A percentile compares a stretch with the other conserved stretches of the same genome.
Evolutionary conservation across 75 land plant genomes (phyloP).

Genomic region (Picea sitchensis): DNA sequence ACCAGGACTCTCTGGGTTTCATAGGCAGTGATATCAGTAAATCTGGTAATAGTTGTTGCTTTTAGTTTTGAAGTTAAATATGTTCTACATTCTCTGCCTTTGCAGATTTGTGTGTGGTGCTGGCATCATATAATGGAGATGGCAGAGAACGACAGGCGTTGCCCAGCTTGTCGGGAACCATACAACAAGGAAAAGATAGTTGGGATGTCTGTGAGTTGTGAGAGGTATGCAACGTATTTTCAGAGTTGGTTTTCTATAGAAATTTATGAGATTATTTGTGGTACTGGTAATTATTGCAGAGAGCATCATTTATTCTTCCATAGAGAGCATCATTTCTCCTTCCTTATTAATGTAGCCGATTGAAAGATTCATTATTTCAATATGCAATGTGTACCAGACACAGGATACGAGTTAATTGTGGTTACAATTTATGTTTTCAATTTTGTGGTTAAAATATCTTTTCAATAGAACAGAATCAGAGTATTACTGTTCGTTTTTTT

Average conservation of each 20-base stretch:
- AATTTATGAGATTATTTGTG: no score
- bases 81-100: neutral
- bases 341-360: neutral
- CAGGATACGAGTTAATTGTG: neutral
- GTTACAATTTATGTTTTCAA: neutral
- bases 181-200: constrained; percentile 86
- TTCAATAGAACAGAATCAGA: no score
- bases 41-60: neutral
- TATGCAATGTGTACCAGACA: neutral
- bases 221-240: constrained; percentile 37
- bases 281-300: no score
- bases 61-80: neutral
- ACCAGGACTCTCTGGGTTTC: neutral
- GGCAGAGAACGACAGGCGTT: constrained; percentile 86
- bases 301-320: no score
- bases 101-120: constrained; percentile 88
- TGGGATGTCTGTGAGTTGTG: constrained; percentile 52
- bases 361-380: neutral
- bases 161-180: constrained; percentile 76
- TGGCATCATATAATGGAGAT: constrained; percentile 84
- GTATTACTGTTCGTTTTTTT: neutral
- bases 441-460: neutral
- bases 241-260: neutral
- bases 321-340: no score
- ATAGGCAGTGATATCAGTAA: neutral